Evolutionary conservation across 768 basidiomycete species (phyloP).

Genomic region (Auricularia sp.): DNA sequence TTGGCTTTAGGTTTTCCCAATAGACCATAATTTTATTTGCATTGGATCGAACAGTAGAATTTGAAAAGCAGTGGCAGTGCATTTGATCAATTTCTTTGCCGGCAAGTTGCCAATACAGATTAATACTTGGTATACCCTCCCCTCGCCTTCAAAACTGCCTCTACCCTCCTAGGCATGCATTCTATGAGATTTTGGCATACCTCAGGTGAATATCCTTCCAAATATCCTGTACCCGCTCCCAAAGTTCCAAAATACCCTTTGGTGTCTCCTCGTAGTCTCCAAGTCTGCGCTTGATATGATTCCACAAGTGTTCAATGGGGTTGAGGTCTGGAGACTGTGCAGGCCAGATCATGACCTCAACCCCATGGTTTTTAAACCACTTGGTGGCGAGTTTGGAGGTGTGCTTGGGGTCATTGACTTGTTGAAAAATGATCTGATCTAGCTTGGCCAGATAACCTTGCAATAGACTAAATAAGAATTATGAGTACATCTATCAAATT

Average conservation of each 20-base stretch:
- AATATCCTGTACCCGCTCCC: neutral
- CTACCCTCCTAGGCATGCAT: neutral
- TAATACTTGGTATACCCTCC: constrained; percentile 1
- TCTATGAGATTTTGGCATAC: constrained; percentile 5
- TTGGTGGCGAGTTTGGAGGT: constrained; percentile 10
- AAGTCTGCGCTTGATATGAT: constrained; percentile 1
- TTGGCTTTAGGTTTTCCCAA: too few species aligned
- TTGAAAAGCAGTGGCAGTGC: too few species aligned
- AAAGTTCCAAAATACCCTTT: neutral
- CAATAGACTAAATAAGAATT: too few species aligned
- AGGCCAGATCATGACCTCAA: constrained; percentile 12
- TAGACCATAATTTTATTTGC: too few species aligned
- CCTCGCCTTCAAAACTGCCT: neutral
- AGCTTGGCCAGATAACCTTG: too few species aligned
- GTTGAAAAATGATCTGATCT: constrained; percentile 12
- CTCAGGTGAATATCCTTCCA: neutral
- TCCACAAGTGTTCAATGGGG: constrained; percentile 4
- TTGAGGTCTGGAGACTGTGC: constrained; percentile 11
- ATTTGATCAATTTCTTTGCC: neutral
- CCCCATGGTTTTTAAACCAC: constrained; percentile 11
- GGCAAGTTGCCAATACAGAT: neutral
- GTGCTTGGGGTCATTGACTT: constrained; percentile 15
- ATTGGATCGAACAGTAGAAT: too few species aligned
- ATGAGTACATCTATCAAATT: too few species aligned
- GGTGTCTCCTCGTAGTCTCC: neutral